These are phyloP conservation scores for Leucoagaricus sp. DNA, from an alignment of 1,284 basidiomycete species.

Conservation along the genomic window DNA sequence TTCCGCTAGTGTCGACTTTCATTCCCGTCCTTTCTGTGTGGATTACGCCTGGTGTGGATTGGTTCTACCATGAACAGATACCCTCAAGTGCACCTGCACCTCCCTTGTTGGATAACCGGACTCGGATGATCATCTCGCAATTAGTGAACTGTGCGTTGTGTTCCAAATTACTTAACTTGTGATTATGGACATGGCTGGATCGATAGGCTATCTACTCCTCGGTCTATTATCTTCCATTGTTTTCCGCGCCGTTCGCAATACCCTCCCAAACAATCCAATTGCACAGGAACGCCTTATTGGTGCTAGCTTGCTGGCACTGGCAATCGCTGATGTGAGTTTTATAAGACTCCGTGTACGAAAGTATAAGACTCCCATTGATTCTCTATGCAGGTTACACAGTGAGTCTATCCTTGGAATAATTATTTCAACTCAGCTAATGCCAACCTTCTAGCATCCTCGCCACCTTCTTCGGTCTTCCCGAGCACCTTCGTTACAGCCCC, in stretches of 20 bases:
- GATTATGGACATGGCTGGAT: background rate
- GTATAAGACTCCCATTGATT: background rate
- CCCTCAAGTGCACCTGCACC: conserved; percentile 43
- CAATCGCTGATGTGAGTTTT: conserved; percentile 68
- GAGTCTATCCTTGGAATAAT: background rate
- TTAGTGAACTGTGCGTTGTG: conserved; percentile 61
- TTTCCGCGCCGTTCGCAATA: conserved; percentile 68
- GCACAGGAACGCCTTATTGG: conserved; percentile 74
- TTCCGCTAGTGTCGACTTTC: conserved; percentile 56
- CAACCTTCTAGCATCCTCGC: conserved; percentile 52
- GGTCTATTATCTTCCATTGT: conserved; percentile 68
- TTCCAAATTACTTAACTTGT: conserved; percentile 4
- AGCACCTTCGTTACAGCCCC: conserved; percentile 51
- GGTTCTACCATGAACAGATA: conserved; percentile 74
- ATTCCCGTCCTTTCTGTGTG: conserved; percentile 60
- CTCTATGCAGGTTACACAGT: conserved; percentile 9
- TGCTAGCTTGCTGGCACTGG: conserved; percentile 62
- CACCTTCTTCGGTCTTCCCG: conserved; percentile 59
- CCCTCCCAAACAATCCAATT: conserved; percentile 56
- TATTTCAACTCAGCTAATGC: background rate
- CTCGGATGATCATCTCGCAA: conserved; percentile 72
- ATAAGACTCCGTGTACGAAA: background rate
- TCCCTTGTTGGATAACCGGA: conserved; percentile 46
- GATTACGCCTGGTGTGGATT: conserved; percentile 61
- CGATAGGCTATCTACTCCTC: conserved; percentile 66